Evolutionary conservation across 1,284 basidiomycete genomes (phyloP), one percentile per base, ranked within the genome.

Genomic region (Cryptococcus sp.): DNA sequence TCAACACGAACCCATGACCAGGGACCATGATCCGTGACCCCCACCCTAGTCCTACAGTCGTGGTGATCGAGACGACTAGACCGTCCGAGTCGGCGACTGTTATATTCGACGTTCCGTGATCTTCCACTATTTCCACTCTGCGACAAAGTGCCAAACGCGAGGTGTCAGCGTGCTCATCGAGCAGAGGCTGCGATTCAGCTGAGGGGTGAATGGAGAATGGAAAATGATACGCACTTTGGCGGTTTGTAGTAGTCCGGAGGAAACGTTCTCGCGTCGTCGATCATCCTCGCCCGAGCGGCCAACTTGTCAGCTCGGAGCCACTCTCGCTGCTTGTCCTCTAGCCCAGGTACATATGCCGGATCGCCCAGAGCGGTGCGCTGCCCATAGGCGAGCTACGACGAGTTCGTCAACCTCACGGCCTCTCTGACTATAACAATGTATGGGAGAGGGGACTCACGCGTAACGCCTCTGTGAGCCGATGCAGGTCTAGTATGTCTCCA

Each of bases 21-120:
- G 75, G 73, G 15, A 76, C 73, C 57, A 77, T 72, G 55, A 78
- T 77, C 35, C 64, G 60, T 15, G 68, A 70, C 16, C 72, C 76
- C 65, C 67, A 78, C 38, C 61, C 62, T 42, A 70, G 63, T 27
- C 73, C 73, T 20, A 78, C 66, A 10, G 76, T 76, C 1, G 76
- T 77, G 0, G 76, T 78, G 25, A 78, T 55, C 5, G 69, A 71
- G 41, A 74, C 62, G 17, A 73, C 66, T 19, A 71, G 51, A 0
- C 76, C 76, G 13, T 47, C 46, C n/a, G 57, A 61, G 57, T 77
- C 77, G 13, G 72, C 69, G 1, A 65, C 69, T 4, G 73, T 71
- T 54, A 78, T 73, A 47, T 76, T 71, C 8, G 70, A 72, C 10
- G 77, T 78, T 13, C 77, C 77, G 25, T 59, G 43, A 51, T 76